Evolutionary conservation across 2,329 filamentous ascomycete genomes (phyloP), one percentile per base, ranked within the genome.

Genomic region (Talaromyces sp.): DNA sequence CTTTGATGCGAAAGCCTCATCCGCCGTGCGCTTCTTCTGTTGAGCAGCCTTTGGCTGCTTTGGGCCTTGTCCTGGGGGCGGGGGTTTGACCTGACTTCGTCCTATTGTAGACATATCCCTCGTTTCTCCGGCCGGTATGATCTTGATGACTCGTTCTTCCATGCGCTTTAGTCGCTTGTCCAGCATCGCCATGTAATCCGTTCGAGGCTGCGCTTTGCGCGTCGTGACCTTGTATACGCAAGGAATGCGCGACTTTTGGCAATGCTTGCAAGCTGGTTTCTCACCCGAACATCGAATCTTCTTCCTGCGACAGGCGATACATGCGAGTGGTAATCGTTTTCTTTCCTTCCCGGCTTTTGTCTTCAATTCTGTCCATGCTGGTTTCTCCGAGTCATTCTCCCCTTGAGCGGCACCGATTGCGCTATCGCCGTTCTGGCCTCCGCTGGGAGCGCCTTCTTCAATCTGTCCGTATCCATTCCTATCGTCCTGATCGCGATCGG

Each of bases 161-260:
- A 98, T 98, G 63, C 93, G 84, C 80, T 96, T 97, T 68, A 98
- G 77, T 60, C 95, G 86, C 78, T 96, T 97, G 78, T 98, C 95
- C 69, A 98, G 80, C 92, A 98, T 98, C 46, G 93, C 92, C 95
- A 98, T 98, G 76, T 98, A 98, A 76, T 98, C 95, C 18, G 95
- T 98, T 59, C 95, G 85, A 2, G 95, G 95, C 3, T 93, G 92
- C 1, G 93, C 92, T 76, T 98, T 98, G 64, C 95, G 85, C 3
- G 93, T 92, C 0, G 93, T 98, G 64, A 96, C 92, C 73, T 98
- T 98, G 83, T 98, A 99, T 4, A 98, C 93, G 74, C 95, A 99
- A 1, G 93, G 93, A 69, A 96, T 96, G 48, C 93, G 86, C 58
- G 93, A 96, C 62, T 93, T 86, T 64, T 96, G 82, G 73, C 95